Percentiles rank a stretch among this genome's conserved stretches.
phyloP scores from a whole-genome alignment of 2,329 filamentous ascomycete genomes.

The Pyricularia sp. region DNA sequence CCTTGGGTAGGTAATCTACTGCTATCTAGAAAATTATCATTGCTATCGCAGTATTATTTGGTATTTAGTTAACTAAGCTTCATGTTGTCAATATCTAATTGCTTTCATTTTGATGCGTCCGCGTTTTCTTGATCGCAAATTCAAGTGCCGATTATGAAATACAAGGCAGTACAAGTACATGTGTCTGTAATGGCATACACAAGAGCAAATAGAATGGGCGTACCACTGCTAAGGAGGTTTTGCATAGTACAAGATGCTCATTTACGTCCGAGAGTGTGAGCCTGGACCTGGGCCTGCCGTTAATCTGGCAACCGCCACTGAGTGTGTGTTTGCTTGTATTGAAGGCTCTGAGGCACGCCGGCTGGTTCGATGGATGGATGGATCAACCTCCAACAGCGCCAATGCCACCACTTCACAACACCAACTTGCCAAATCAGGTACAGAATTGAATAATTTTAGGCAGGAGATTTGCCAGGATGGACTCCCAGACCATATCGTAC shows the following conservation, averaged over 20 bases:
- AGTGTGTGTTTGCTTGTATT: background rate
- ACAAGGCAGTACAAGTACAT: background rate
- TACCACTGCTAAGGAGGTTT: background rate
- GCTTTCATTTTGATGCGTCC: background rate
- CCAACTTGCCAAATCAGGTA: background rate
- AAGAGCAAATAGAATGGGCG: background rate
- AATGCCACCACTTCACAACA: background rate
- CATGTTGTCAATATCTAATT: background rate
- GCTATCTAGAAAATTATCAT: too few species aligned
- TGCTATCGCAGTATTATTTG: too few species aligned
- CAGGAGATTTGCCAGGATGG: background rate
- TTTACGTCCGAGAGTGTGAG: background rate
- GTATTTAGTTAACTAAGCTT: too few species aligned
- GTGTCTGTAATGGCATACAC: background rate
- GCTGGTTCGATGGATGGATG: background rate
- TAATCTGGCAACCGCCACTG: background rate
- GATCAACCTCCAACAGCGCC: background rate
- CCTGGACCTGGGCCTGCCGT: background rate
- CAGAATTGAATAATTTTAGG: background rate
- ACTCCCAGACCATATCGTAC: background rate
- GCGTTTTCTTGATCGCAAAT: background rate
- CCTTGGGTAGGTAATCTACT: too few species aligned
- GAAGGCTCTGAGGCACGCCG: background rate
- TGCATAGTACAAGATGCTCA: background rate
- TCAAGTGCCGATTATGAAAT: background rate